phyloP scores from a whole-genome alignment of 2,329 filamentous ascomycete species.

The Ambrosiella xylebori region DNA sequence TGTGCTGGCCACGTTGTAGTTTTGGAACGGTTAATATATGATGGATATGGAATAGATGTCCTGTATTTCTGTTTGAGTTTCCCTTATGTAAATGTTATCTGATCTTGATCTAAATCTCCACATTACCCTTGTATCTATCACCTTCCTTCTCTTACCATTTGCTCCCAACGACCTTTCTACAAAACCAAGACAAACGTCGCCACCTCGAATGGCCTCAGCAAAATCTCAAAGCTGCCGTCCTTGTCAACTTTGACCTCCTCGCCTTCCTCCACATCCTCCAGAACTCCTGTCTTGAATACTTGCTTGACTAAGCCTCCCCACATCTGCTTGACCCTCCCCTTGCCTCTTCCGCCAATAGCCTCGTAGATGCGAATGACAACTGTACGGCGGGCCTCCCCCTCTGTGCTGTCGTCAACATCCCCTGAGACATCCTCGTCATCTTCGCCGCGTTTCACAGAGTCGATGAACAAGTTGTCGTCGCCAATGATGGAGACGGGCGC shows the following conservation, averaged over 20 bases:
- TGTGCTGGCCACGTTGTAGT: conserved; percentile 45
- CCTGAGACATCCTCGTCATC: conserved; percentile 59
- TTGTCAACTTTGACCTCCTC: conserved; percentile 29
- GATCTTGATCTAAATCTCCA: background rate
- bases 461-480: conserved; percentile 54
- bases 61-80: no score
- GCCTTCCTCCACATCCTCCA: conserved; percentile 72
- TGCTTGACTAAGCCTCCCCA: conserved; percentile 47
- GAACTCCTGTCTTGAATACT: conserved; percentile 66
- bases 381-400: conserved; percentile 25
- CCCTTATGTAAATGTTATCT: no score
- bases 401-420: conserved; percentile 24
- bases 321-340: conserved; percentile 49
- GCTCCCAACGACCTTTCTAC: conserved; percentile 18
- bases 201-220: conserved; percentile 68
- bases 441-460: conserved; percentile 85
- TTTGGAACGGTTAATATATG: no score
- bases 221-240: conserved; percentile 38
- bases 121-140: background rate
- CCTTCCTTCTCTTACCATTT: background rate
- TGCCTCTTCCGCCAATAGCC: conserved; percentile 63
- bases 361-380: conserved; percentile 80
- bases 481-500: conserved; percentile 50
- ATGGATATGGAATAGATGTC: conserved; percentile 20
- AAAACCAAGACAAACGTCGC: conserved; percentile 55